Percentiles rank a stretch among this genome's conserved stretches.
Conservation (phyloP, 164 flowering plant genomes). For the Nelumbo lutea region DNA sequence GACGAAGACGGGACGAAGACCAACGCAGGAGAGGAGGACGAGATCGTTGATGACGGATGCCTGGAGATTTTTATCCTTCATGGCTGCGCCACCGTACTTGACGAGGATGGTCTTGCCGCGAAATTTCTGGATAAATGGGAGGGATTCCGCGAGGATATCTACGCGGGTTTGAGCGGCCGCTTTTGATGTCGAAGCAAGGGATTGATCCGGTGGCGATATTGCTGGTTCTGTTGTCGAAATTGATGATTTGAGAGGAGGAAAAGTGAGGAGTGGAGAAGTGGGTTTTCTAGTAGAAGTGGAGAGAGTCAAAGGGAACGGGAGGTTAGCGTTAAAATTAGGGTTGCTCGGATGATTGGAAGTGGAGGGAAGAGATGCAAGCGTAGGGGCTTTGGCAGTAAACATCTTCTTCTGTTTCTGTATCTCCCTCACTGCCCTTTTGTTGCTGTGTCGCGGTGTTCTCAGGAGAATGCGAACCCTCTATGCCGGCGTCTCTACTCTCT, state of each 20-base stretch:
- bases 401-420: no score
- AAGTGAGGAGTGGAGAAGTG: not conserved
- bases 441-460: no score
- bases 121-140: slow-evolving; percentile 91
- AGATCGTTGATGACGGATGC: slow-evolving; percentile 79
- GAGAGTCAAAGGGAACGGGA: not conserved
- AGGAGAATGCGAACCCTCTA: no score
- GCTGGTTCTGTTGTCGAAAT: slow-evolving; percentile 8
- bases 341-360: slow-evolving; percentile 5
- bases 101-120: slow-evolving; percentile 86
- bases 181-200: slow-evolving; percentile 5
- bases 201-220: not conserved
- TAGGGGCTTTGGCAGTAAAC: slow-evolving; percentile 24
- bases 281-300: not conserved
- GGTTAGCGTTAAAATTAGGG: not conserved
- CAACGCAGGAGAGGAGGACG: slow-evolving; percentile 84
- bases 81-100: slow-evolving; percentile 97
- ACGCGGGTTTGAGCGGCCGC: slow-evolving; percentile 56
- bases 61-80: slow-evolving; percentile 65
- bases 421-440: no score
- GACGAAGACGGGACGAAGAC: slow-evolving; percentile 80
- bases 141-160: slow-evolving; percentile 79
- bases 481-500: no score
- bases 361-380: slow-evolving; percentile 7
- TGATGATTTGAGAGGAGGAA: slow-evolving; percentile 5